Evolutionary conservation across 2,329 filamentous ascomycete genomes (phyloP).

Genomic region (Scytalidium sp.): DNA sequence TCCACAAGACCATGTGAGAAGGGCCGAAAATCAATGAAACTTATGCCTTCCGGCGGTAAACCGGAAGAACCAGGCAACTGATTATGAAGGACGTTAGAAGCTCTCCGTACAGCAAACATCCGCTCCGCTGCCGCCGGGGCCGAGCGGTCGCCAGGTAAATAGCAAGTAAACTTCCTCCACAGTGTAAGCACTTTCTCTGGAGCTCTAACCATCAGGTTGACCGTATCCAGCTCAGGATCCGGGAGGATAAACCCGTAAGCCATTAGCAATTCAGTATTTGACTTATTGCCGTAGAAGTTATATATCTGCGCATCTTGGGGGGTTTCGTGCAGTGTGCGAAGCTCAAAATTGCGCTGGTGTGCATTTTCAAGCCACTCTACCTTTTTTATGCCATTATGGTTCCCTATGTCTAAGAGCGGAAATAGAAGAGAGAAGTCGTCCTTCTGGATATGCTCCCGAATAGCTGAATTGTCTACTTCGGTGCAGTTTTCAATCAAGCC

Average conservation of each 20-base stretch:
- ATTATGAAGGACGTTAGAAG: neutral
- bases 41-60: neutral
- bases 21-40: conserved; percentile 6
- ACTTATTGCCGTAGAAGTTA: conserved; percentile 76
- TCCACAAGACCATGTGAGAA: conserved; percentile 24
- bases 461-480: neutral
- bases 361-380: conserved; percentile 56
- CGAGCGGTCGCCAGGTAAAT: conserved; percentile 5
- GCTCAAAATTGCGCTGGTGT: conserved; percentile 34
- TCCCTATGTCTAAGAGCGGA: conserved; percentile 69
- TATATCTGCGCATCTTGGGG: conserved; percentile 50
- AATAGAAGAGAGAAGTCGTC: conserved; percentile 55
- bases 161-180: conserved; percentile 18
- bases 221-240: conserved; percentile 35
- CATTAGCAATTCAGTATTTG: conserved; percentile 67
- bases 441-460: conserved; percentile 14
- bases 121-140: conserved; percentile 17
- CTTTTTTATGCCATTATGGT: conserved; percentile 61
- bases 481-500: conserved; percentile 13
- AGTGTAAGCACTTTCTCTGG: conserved; percentile 9
- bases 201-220: conserved; percentile 23
- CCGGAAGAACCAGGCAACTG: neutral
- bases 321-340: conserved; percentile 42
- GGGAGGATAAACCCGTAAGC: conserved; percentile 61
- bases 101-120: conserved; percentile 17